Base-by-base conservation (phyloP, 768 basidiomycete genomes). In the Bullera alba region DNA sequence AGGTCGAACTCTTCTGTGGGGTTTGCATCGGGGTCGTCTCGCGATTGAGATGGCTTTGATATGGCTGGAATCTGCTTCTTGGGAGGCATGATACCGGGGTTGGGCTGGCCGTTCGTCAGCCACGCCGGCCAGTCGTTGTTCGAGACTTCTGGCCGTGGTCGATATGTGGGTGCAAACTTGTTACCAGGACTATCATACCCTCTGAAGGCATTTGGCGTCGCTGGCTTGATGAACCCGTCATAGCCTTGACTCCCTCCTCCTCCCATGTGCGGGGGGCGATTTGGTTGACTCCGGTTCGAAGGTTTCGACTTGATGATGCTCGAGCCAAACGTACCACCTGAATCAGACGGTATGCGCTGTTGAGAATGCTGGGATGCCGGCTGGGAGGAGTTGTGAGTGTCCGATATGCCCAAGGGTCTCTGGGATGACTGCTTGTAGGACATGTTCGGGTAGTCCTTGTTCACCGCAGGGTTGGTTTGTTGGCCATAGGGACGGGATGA, bases 1-100 rank as follows among this genome's bases (percentile, higher is more conserved):
- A 73, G 56, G 39, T 68, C 58, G 42, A 68, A 68, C 2, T 37
- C 42, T 42, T 68, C 66, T 19, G 49, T 22, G 2, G 48, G 53
- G n/a, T 28, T 45, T 7, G 60, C 56, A 27, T 58, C 58, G 22
- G 26, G 39, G 43, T 16, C 22, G 19, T 6, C 42, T 5, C 42
- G 22, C 17, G 37, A 16, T 22, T 42, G 5, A 37, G 39, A 12
- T 42, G 22, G 27, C 38, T n/a, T 16, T 25, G 43, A 25, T n/a
- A n/a, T n/a, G 14, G 17, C 25, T 23, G 29, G 5, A 22, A 27
- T 26, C 23, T 47, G 17, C 19, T 17, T 6, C 37, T 22, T 22
- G 48, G 26, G 5, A 15, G 28, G 45, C 15, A n/a, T 14, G 17
- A 15, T 3, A 39, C 37, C 19, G 0, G 56, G 56, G 34, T 58